A percentile compares a stretch with the other conserved stretches of the same genome.
Evolutionary conservation across 2,329 filamentous ascomycete species (phyloP).

Genomic region (Colletotrichum sojae): DNA sequence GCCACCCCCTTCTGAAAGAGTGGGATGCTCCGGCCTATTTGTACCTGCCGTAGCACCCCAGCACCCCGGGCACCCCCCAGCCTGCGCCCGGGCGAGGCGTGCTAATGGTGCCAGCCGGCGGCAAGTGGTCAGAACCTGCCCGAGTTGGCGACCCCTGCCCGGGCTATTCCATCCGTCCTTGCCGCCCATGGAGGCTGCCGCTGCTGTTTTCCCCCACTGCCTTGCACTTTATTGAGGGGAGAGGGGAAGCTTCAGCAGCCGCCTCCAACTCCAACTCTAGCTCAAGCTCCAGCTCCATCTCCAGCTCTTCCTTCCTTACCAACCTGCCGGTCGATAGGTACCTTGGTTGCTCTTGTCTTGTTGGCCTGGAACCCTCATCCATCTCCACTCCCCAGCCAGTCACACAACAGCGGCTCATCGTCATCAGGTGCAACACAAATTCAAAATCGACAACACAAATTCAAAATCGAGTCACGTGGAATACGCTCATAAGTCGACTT

Average conservation of each 20-base stretch:
- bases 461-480: not conserved
- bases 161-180: no score
- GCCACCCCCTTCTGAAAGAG: conserved; percentile 36
- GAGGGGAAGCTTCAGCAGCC: no score
- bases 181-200: no score
- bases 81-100: not conserved
- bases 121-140: not conserved
- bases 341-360: no score
- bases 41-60: conserved; percentile 33
- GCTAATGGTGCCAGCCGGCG: conserved; percentile 25
- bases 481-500: not conserved
- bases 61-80: not conserved
- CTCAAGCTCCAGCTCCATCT: no score
- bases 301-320: no score
- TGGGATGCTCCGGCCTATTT: conserved; percentile 38
- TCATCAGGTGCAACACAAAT: not conserved
- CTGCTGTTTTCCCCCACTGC: not conserved
- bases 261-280: no score
- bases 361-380: not conserved
- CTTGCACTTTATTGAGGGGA: no score
- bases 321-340: no score
- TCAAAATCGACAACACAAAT: not conserved
- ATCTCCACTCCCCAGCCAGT: not conserved
- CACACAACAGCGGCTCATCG: not conserved
- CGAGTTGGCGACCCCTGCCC: conserved; percentile 15